Base-by-base conservation (phyloP, 2,329 filamentous ascomycete genomes). In the Neocucurbitaria cava region DNA sequence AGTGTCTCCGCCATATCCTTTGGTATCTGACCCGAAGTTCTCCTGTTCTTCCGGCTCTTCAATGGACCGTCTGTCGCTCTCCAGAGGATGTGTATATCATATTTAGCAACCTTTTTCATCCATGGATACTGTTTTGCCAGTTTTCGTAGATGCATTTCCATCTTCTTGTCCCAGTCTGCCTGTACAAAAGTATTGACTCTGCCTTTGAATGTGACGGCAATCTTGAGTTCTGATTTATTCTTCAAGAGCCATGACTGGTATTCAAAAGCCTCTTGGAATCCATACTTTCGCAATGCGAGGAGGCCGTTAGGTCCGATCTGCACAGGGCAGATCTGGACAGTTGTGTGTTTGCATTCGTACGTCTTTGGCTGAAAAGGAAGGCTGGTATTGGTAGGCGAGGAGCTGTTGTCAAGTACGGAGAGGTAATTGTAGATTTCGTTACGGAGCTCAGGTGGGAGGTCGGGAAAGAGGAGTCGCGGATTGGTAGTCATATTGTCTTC, bases 401-500 rank as follows among this genome's bases (percentile, higher is more conserved):
- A 36, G 28, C n/a, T 40, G 18, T 33, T 17, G 3, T 43, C 17
- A 24, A 50, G 18, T 20, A 54, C 35, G 1, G 63, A 61, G 23
- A 67, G 61, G 35, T 69, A 59, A 26, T 53, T 41, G 58, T 71
- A 74, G 30, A 74, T 53, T 31, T 69, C 58, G 48, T 71, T 68
- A 13, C 71, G 66, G 5, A 73, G 61, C 26, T 74, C 71, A 1
- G 70, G 62, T 8, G 71, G 71, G 18, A 73, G 61, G 31, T 45
- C 28, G 1, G 65, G 62, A 26, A 73, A 54, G 15, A 74, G 61
- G 7, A 54, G 23, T 7, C 58, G 59, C 2, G 54, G 28, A 13
- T n/a, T 13, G 10, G 50, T 39, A 24, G 40, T 24, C 50, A 56
- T 63, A 1, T 21, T 31, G 38, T 11, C 15, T 18, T 39, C 17